Evolutionary conservation across 1,139 yeast species (phyloP).

Genomic region (Candida mesenterica): DNA sequence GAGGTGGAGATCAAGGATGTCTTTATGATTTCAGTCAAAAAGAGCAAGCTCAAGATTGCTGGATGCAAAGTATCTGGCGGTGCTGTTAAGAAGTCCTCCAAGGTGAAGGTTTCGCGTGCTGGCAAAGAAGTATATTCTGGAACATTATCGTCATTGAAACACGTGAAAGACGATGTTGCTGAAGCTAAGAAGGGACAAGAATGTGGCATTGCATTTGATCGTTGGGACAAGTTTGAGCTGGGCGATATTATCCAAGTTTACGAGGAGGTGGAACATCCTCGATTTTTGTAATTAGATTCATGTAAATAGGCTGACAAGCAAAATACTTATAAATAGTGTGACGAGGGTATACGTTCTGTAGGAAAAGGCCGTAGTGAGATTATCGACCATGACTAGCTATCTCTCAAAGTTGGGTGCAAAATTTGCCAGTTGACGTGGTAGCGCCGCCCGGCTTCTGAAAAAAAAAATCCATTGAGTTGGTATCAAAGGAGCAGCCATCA

Average conservation of each 20-base stretch:
- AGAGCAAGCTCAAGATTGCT: conserved; percentile 61
- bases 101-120: conserved; percentile 63
- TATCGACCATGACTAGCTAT: background rate
- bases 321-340: background rate
- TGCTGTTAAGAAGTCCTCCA: conserved; percentile 53
- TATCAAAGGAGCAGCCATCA: too few species aligned
- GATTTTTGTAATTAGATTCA: conserved; percentile 39
- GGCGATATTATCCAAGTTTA: conserved; percentile 78
- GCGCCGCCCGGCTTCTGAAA: too few species aligned
- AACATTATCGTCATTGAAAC: conserved; percentile 69
- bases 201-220: conserved; percentile 79
- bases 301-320: conserved; percentile 4
- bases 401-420: conserved; percentile 1
- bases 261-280: conserved; percentile 67
- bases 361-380: too few species aligned
- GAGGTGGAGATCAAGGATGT: conserved; percentile 71
- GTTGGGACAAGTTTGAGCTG: conserved; percentile 66
- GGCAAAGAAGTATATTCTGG: conserved; percentile 63
- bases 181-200: conserved; percentile 85
- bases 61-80: conserved; percentile 88
- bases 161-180: conserved; percentile 73
- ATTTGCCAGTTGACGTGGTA: too few species aligned
- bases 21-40: conserved; percentile 60
- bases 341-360: too few species aligned
- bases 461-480: conserved; percentile 1